Evolutionary conservation across 495 filamentous ascomycete species (phyloP).

Genomic region (Penicillium herquei): DNA sequence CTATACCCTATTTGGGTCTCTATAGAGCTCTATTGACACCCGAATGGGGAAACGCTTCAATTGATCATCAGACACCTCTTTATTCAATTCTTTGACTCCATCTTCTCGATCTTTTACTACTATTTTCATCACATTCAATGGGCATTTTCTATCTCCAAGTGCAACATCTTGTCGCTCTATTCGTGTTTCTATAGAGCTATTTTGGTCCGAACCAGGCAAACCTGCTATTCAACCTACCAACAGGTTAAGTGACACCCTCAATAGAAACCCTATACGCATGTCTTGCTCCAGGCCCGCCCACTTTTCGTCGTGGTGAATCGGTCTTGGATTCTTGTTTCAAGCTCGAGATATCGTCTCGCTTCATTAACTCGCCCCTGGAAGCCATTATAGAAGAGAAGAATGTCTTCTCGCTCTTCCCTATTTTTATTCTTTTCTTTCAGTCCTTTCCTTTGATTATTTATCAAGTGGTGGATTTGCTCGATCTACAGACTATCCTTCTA

Average conservation of each 20-base stretch:
- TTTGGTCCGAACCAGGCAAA: neutral
- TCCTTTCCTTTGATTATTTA: neutral
- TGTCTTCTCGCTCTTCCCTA: neutral
- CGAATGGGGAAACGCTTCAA: neutral
- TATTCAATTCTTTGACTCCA: neutral
- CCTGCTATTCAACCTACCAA: neutral
- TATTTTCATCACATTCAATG: neutral
- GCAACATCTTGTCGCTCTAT: neutral
- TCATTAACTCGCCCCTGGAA: neutral
- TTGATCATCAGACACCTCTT: neutral
- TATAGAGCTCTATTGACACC: slow-evolving; percentile 4
- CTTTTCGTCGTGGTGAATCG: neutral
- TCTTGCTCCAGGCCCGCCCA: neutral
- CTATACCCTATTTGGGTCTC: neutral
- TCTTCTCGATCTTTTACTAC: neutral
- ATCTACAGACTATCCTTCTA: no score
- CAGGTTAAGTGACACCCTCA: no score
- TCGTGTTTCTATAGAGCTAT: neutral
- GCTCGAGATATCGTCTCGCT: neutral
- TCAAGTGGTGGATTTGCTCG: neutral
- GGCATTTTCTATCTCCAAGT: neutral
- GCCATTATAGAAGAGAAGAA: neutral
- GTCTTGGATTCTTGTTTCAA: neutral
- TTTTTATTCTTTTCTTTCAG: neutral
- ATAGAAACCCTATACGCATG: neutral